phyloP scores from a whole-genome alignment of 139 green algal genomes.

The Picochlorum sp. region DNA sequence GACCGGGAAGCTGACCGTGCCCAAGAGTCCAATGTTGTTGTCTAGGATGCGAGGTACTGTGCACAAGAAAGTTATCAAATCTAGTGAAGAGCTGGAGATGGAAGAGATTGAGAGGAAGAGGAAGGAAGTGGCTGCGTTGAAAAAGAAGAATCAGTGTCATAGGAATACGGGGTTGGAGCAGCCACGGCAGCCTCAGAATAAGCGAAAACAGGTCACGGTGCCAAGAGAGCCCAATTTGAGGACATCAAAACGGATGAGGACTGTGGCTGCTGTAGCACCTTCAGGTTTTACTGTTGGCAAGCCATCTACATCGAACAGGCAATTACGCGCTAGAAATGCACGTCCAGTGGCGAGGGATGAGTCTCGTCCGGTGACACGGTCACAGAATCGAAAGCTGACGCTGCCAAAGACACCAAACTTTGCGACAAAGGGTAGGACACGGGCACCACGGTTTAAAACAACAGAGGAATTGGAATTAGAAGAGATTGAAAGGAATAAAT shows the following conservation, averaged over 20 bases:
- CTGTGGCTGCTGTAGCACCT: constrained; percentile 21
- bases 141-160: constrained; percentile 17
- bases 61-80: constrained; percentile 20
- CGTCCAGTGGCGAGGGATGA: no score
- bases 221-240: constrained; percentile 35
- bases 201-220: neutral
- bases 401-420: constrained; percentile 26
- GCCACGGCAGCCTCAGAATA: neutral
- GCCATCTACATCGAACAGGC: neutral
- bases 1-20: neutral
- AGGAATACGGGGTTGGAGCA: constrained; percentile 25
- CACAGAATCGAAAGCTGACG: neutral
- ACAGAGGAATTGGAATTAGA: constrained; percentile 46
- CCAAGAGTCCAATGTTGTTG: constrained; percentile 8
- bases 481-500: constrained; percentile 2
- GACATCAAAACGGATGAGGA: constrained; percentile 34
- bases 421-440: constrained; percentile 32
- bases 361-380: neutral
- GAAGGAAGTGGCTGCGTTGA: constrained; percentile 21
- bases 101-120: constrained; percentile 15
- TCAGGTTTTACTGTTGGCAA: constrained; percentile 8
- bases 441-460: constrained; percentile 41
- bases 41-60: constrained; percentile 9
- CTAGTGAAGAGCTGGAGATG: constrained; percentile 50
- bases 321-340: no score